A percentile compares a stretch with the other conserved stretches of the same genome.
phyloP scores from a whole-genome alignment of 768 basidiomycete genomes.

The Boletus patriciae region DNA sequence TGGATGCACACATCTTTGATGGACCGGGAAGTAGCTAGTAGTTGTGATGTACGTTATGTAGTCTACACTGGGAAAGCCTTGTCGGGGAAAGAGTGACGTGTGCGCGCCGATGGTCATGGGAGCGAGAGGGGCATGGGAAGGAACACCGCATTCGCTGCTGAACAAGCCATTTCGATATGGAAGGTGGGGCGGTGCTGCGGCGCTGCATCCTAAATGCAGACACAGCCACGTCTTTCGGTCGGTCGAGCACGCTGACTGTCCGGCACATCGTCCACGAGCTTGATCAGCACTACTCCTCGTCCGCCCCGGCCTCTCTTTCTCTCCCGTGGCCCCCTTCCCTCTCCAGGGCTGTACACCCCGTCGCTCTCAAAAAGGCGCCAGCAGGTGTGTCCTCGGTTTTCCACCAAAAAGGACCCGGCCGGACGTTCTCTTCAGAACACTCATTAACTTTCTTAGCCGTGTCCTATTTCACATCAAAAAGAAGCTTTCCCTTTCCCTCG shows the following conservation, averaged over 20 bases:
- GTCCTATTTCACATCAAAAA: constrained; percentile 34
- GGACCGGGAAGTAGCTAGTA: constrained; percentile 11
- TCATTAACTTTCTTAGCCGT: constrained; percentile 26
- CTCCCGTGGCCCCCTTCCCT: constrained; percentile 1
- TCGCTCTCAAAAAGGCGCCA: constrained; percentile 19
- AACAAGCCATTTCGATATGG: constrained; percentile 17
- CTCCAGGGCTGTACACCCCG: constrained; percentile 18
- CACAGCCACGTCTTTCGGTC: constrained; percentile 34
- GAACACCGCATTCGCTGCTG: constrained; percentile 26
- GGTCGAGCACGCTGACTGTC: constrained; percentile 21
- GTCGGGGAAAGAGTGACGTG: background rate
- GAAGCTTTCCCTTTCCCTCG: constrained; percentile 36
- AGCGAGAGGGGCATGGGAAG: background rate
- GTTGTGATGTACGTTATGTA: constrained; percentile 4
- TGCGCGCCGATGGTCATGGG: background rate
- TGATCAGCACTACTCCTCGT: constrained; percentile 1
- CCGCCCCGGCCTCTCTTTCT: constrained; percentile 14
- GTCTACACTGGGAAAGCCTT: background rate
- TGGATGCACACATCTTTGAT: constrained; percentile 69
- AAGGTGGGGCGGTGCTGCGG: constrained; percentile 35
- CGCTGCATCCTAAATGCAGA: constrained; percentile 34
- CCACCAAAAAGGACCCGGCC: constrained; percentile 18
- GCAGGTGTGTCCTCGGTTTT: constrained; percentile 8
- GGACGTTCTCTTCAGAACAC: constrained; percentile 32
- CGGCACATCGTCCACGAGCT: constrained; percentile 6